Evolutionary conservation across 306 rosid species (phyloP).

Genomic region (Cucurbita ficifolia): DNA sequence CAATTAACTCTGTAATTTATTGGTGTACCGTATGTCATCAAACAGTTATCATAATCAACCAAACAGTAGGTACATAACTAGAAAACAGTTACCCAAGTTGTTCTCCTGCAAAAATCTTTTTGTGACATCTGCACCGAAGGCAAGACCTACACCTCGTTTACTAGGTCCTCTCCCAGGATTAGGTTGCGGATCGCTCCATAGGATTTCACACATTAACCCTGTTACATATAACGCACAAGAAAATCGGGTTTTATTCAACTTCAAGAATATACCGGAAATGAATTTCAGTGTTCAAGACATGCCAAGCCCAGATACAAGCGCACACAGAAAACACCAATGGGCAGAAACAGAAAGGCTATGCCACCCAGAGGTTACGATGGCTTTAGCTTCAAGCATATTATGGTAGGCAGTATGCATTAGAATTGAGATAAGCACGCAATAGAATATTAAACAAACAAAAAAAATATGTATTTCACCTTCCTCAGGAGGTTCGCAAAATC

Average conservation of each 20-base stretch:
- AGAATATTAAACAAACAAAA: not conserved
- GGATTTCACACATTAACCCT: conserved; percentile 97
- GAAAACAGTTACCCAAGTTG: conserved; percentile 43
- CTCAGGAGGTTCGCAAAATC: conserved; percentile 98
- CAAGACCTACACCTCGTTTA: conserved; percentile 96
- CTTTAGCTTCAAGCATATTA: not conserved
- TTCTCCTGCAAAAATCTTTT: conserved; percentile 79
- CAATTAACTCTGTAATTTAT: conserved; percentile 61
- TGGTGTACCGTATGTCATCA: not conserved
- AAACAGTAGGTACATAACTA: not conserved
- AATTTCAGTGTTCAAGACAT: not conserved
- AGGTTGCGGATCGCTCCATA: conserved; percentile 99
- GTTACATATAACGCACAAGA: conserved; percentile 5
- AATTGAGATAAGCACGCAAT: not conserved
- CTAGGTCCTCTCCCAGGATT: conserved; percentile 92
- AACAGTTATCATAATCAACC: not conserved
- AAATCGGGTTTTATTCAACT: not conserved
- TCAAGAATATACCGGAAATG: not conserved
- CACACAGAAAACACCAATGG: not conserved
- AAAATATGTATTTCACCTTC: conserved; percentile 43
- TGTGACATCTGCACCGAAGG: conserved; percentile 86
- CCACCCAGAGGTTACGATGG: not conserved
- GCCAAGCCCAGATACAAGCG: not conserved
- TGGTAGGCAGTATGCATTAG: not conserved
- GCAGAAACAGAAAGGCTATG: not conserved